Percentiles rank a stretch among this genome's conserved stretches.
Evolutionary conservation across 176 grass and related monocot genomes (phyloP).

Genomic region (Neostapfia colusana): DNA sequence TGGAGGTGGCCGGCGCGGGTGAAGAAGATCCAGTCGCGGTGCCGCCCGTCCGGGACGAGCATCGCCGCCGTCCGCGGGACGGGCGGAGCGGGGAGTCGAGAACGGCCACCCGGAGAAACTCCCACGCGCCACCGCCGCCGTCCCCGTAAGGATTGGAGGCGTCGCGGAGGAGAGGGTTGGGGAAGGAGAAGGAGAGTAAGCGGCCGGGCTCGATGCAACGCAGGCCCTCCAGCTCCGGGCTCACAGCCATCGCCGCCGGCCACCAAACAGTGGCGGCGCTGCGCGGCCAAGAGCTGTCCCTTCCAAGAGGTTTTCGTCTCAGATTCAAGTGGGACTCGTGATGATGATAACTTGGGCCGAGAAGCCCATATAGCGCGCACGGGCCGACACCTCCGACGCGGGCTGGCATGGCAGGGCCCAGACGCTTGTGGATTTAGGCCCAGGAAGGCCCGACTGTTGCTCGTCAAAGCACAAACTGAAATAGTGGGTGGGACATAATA

Average conservation of each 20-base stretch:
- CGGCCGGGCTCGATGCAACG: slow-evolving; percentile 56
- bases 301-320: too few relatives aligned
- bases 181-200: slow-evolving; percentile 75
- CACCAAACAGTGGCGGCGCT: not conserved
- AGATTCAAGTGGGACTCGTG: too few relatives aligned
- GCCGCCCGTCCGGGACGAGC: slow-evolving; percentile 62
- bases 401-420: too few relatives aligned
- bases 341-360: too few relatives aligned
- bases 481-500: too few relatives aligned
- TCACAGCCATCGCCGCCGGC: slow-evolving; percentile 19
- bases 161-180: slow-evolving; percentile 51
- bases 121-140: slow-evolving; percentile 28
- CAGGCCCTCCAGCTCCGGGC: slow-evolving; percentile 35
- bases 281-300: not conserved
- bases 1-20: slow-evolving; percentile 74
- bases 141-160: slow-evolving; percentile 35
- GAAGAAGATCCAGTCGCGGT: slow-evolving; percentile 92
- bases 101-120: slow-evolving; percentile 59
- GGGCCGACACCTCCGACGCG: too few relatives aligned
- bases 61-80: slow-evolving; percentile 45
- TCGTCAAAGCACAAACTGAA: too few relatives aligned
- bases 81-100: slow-evolving; percentile 54
- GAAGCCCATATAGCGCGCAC: too few relatives aligned
- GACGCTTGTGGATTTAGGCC: too few relatives aligned
- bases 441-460: too few relatives aligned